Evolutionary conservation across 2,329 filamentous ascomycete genomes (phyloP), one percentile per base, ranked within the genome.

Genomic region (Trichoderma citrinoviride): DNA sequence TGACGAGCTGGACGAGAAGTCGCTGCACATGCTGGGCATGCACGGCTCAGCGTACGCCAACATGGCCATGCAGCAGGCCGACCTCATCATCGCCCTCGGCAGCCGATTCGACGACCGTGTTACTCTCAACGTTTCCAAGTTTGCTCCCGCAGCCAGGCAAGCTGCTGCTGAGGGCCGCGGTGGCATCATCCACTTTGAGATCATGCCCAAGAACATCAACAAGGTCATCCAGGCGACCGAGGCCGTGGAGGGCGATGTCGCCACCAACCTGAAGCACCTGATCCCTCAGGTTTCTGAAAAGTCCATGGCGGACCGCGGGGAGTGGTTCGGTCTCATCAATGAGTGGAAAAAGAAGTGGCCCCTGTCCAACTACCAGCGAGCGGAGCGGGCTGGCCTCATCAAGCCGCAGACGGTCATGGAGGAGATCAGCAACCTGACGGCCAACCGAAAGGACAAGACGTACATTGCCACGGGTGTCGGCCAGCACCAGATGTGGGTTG

Each of bases 201-300:
- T 99, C 73, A 90, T 98, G 90, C 94, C 95, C 72, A 99, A 99
- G 88, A 98, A 99, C 83, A 98, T 98, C 81, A 98, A 98, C 87
- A 99, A 98, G 85, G 93, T 98, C 47, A 90, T 99, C 15, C 92
- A 98, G 80, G 93, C 94, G 7, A 97, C 91, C 47, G 93, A 97
- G 80, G 94, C 95, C 52, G 89, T 98, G 19, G 94, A 97, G 79
- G 95, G 95, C 66, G 94, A 98, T 74, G 92, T 97, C 33, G 88
- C 89, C 3, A 81, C 88, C 19, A 98, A 96, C 77, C 82, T 98
- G 40, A 83, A 83, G 58, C 80, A 85, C 33, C 87, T 98, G 58
- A 73, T 98, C 41, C 93, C 94, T 12, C 82, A 87, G 61, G 79
- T 97, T 23, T 78, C 91, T 61, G 70, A 81, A 25, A 86, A 85